Percentiles rank a stretch among this genome's conserved stretches.
These are phyloP conservation scores for Suillus cothurnatus DNA, from an alignment of 768 basidiomycete genomes.

Conservation along the genomic window DNA sequence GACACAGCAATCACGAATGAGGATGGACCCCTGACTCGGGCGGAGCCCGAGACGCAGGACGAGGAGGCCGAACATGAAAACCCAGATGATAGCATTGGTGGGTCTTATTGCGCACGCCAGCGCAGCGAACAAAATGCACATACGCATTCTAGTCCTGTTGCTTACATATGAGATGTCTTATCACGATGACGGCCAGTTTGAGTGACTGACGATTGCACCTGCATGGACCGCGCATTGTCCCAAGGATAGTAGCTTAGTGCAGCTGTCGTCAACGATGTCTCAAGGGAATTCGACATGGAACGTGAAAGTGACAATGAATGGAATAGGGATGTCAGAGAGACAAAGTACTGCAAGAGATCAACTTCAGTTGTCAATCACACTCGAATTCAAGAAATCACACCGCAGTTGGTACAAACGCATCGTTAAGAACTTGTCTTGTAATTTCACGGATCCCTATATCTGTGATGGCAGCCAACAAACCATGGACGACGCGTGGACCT, in stretches of 20 bases:
- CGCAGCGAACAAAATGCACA: conserved; percentile 62
- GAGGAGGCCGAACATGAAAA: conserved; percentile 62
- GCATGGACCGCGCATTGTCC: conserved; percentile 39
- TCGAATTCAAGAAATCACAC: conserved; percentile 46
- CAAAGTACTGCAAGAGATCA: conserved; percentile 54
- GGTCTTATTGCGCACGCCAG: conserved; percentile 84
- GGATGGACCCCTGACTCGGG: conserved; percentile 26
- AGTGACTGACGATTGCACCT: conserved; percentile 26
- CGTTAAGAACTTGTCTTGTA: conserved; percentile 57
- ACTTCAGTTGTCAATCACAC: not conserved
- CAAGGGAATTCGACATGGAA: conserved; percentile 90
- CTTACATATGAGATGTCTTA: conserved; percentile 33
- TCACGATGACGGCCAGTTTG: conserved; percentile 19
- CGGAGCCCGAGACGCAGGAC: conserved; percentile 54
- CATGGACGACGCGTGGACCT: conserved; percentile 77
- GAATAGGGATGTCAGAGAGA: conserved; percentile 88
- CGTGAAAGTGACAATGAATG: conserved; percentile 82
- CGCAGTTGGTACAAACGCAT: conserved; percentile 55
- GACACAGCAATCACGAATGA: conserved; percentile 41
- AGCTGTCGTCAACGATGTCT: conserved; percentile 80
- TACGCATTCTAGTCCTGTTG: conserved; percentile 34
- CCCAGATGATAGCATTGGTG: conserved; percentile 87
- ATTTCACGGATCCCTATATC: conserved; percentile 76
- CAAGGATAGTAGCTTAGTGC: conserved; percentile 83
- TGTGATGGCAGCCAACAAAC: conserved; percentile 73